Base-by-base conservation (phyloP, 1,139 yeast genomes). In the Protomyces macrosporus region DNA sequence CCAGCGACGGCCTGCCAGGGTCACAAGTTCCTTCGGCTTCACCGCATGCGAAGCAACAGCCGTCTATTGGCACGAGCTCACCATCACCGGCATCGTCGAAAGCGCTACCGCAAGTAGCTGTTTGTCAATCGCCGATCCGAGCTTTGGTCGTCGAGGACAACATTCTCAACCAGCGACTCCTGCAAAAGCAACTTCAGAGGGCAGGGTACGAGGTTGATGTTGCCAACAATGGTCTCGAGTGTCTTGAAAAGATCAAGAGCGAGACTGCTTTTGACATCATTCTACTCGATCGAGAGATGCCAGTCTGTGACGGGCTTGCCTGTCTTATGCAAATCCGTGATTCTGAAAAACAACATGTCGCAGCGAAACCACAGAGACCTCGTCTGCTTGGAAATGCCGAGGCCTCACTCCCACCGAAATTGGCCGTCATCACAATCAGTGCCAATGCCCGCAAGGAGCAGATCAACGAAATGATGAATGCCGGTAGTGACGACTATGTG, bases 91-190 rank as follows among this genome's bases (percentile, higher is more conserved):
- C 36, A 14, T n/a, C n/a, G 37, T 3, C 14, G 37, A 5, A 51
- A 32, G 14, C 16, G 16, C 32, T 23, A 4, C 32, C 54, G 32
- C 33, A 16, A 4, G 54, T 3, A 14, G 10, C 7, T 3, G 36
- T 9, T n/a, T 14, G n/a, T 14, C 50, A 14, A 10, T 10, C 16
- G 16, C 16, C 16, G 14, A 14, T 93, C 60, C 88, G 90, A 50
- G 97, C 93, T 3, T 77, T 93, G 64, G 91, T 93, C 45, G 98
- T 93, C 6, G 98, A 93, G 74, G 98, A 93, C 79, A 93, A 93
- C 74, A 87, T 93, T 54, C 91, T 93, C 71, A 93, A 93, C 75
- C 96, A 90, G 76, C 89, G 90, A 57, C 90, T 93, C 80, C 79
- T 93, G 72, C 95, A 93, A 35, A 90, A 95, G 16, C 93, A 90